Evolutionary conservation across 176 grass and related monocot genomes (phyloP), one percentile per base, ranked within the genome.

Genomic region (Alloteropsis semialata): DNA sequence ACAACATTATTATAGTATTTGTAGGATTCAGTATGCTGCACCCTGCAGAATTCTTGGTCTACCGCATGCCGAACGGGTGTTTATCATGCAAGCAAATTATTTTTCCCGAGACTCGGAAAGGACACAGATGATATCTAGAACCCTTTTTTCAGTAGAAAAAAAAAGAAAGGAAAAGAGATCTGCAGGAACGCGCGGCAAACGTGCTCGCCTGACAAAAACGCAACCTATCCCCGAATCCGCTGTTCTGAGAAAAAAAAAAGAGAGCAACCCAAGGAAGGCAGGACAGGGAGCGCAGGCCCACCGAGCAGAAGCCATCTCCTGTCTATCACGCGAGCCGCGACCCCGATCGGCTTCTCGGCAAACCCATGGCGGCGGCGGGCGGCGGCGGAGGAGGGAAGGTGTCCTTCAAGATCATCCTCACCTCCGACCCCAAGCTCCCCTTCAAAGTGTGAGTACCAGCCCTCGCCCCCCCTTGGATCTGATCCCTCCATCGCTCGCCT

Each of bases 361-460:
- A 7, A 8, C 5, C 58, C 43, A 72, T 79, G 85, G 77, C 84
- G 32, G 38, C 19, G 1, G 58, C 73, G 16, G 85, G 28, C 28
- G 85, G 68, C 7, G 81, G 86, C 14, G 86, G 80, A 0, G 96
- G 92, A 3, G 96, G 96, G 54, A 99, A 99, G 96, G 96, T 99
- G 28, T 96, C 91, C 0, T 99, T 99, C 87, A 99, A 96, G 89
- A 80, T 96, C 66, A 99, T 87, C 33, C 96, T 99, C 79, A 99
- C 93, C 72, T 99, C 96, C 89, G 93, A 99, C 92, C 96, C 96
- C 65, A 99, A 99, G 89, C 96, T 99, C 29, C 96, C 96, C 54
- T 99, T 90, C 93, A 99, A 99, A 99, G 93, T 99, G 96, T 99
- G 86, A 87, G 85, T 28, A 8, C 29, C 49, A 34, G 4, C 14